phyloP scores from a whole-genome alignment of 768 basidiomycete species.

The Serendipita sp. region DNA sequence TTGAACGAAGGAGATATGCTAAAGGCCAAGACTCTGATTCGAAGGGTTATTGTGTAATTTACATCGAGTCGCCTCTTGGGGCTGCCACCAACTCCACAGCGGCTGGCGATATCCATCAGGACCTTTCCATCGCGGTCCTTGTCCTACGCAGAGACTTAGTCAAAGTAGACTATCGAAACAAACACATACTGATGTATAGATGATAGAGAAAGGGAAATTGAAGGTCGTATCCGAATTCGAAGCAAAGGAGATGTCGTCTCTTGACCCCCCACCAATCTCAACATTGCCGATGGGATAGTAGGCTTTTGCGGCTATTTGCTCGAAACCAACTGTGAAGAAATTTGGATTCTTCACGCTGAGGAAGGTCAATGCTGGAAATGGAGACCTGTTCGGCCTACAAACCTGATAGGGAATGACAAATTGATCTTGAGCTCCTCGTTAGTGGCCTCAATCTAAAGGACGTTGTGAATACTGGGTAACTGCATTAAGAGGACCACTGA shows the following conservation, averaged over 20 bases:
- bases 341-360: slow-evolving; percentile 67
- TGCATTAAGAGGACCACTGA: slow-evolving; percentile 19
- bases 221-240: slow-evolving; percentile 45
- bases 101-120: slow-evolving; percentile 43
- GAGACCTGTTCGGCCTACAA: slow-evolving; percentile 16
- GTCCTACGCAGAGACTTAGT: slow-evolving; percentile 13
- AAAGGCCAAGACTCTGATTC: slow-evolving; percentile 46
- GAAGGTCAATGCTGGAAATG: slow-evolving; percentile 5
- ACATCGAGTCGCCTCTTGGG: slow-evolving; percentile 37
- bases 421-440: slow-evolving; percentile 37
- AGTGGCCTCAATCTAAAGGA: slow-evolving; percentile 18
- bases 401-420: slow-evolving; percentile 54
- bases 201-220: slow-evolving; percentile 59
- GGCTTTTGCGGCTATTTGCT: slow-evolving; percentile 47
- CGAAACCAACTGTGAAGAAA: slow-evolving; percentile 55
- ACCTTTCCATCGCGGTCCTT: slow-evolving; percentile 38
- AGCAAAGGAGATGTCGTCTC: slow-evolving; percentile 28
- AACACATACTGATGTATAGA: slow-evolving; percentile 29
- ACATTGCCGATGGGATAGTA: slow-evolving; percentile 63
- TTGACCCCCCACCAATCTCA: slow-evolving; percentile 45
- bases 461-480: neutral
- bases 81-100: slow-evolving; percentile 41
- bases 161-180: neutral
- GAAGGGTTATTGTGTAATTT: slow-evolving; percentile 55
- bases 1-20: slow-evolving; percentile 50